phyloP scores from a whole-genome alignment of 306 rosid species.

The Heteromeles arbutifolia region DNA sequence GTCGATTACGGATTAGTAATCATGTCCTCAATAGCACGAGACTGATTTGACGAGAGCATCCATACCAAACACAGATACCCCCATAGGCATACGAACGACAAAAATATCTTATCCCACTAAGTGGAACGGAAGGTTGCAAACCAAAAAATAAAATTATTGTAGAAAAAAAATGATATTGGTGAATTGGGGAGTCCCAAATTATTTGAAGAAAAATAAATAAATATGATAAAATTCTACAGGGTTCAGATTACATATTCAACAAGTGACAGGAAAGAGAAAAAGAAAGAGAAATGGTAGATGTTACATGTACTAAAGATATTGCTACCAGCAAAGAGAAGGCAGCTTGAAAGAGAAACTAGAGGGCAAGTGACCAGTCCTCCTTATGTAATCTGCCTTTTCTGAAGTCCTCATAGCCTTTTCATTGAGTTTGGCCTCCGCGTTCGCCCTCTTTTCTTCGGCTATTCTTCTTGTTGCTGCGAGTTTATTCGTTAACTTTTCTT shows the following conservation, averaged over 20 bases:
- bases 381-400: constrained; percentile 71
- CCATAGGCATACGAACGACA: background rate
- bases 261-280: background rate
- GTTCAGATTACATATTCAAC: constrained; percentile 1
- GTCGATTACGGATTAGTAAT: no score
- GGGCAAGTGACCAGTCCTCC: constrained; percentile 87
- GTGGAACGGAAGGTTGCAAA: background rate
- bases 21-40: no score
- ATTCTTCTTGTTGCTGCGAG: constrained; percentile 60
- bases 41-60: no score
- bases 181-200: no score
- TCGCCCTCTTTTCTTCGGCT: constrained; percentile 77
- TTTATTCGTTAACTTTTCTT: constrained; percentile 65
- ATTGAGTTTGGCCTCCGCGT: constrained; percentile 72
- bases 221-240: background rate
- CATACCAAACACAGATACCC: no score
- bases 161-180: no score
- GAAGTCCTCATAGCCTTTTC: constrained; percentile 72
- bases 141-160: background rate
- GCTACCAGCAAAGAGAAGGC: constrained; percentile 89
- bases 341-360: constrained; percentile 72
- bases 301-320: background rate
- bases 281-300: background rate
- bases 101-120: no score
- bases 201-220: background rate